A percentile compares a stretch with the other conserved stretches of the same genome.
Evolutionary conservation across 352 stramenopile genomes (phyloP).

Genomic region (Globisporangium takayamanum): DNA sequence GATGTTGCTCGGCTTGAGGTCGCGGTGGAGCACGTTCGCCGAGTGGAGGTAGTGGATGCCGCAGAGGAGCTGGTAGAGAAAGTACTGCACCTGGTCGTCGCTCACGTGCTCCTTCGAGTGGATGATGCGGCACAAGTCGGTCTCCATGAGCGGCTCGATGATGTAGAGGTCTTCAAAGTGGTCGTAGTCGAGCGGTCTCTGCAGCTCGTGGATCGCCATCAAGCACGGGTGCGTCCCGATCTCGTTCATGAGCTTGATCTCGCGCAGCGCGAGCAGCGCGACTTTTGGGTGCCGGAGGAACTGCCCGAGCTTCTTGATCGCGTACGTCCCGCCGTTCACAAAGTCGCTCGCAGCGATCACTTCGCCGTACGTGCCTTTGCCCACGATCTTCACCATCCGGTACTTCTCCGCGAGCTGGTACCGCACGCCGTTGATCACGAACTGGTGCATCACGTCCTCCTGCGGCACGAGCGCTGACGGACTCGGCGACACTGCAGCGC

Average conservation of each 20-base stretch:
- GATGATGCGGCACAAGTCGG: slow-evolving; percentile 89
- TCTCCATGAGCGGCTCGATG: slow-evolving; percentile 97
- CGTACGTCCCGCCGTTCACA: slow-evolving; percentile 77
- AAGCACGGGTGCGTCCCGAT: slow-evolving; percentile 67
- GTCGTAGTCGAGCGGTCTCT: slow-evolving; percentile 73
- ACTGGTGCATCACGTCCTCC: slow-evolving; percentile 85
- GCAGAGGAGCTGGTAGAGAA: slow-evolving; percentile 94
- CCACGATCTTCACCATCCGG: slow-evolving; percentile 87
- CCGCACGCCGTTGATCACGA: slow-evolving; percentile 84
- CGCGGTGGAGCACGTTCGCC: slow-evolving; percentile 92
- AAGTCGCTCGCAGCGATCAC: slow-evolving; percentile 87
- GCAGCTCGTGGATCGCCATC: slow-evolving; percentile 82
- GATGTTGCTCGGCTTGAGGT: slow-evolving; percentile 97
- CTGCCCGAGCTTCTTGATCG: slow-evolving; percentile 86
- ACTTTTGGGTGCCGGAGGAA: slow-evolving; percentile 84
- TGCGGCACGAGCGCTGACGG: slow-evolving; percentile 12
- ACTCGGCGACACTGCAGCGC: slow-evolving; percentile 16
- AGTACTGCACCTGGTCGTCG: slow-evolving; percentile 95
- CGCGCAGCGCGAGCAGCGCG: slow-evolving; percentile 69
- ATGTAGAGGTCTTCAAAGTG: slow-evolving; percentile 97
- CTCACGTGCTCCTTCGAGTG: slow-evolving; percentile 86
- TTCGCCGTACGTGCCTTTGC: slow-evolving; percentile 86
- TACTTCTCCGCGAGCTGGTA: slow-evolving; percentile 85
- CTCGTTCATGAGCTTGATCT: slow-evolving; percentile 88
- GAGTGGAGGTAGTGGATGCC: slow-evolving; percentile 95